Conservation (phyloP, 192 early-diverging fungal species). For the Entomortierella chlamydospora region DNA sequence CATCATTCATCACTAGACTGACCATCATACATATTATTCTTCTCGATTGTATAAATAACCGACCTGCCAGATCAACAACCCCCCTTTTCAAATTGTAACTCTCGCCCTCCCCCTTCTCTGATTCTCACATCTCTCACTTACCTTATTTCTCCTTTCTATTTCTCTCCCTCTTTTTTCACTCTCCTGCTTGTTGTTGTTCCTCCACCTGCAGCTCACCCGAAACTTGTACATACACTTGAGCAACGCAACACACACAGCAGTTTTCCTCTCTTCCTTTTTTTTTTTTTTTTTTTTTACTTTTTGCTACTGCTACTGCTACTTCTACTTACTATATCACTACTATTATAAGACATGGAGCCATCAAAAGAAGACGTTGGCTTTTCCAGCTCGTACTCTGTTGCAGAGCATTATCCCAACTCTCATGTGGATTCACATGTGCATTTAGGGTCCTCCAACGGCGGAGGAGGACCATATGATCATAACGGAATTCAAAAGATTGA, state of each 20-base stretch:
- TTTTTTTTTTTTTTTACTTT: not conserved
- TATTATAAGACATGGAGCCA: not conserved
- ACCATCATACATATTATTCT: not conserved
- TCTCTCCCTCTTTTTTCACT: not conserved
- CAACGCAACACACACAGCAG: too few species aligned
- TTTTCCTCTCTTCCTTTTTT: not conserved
- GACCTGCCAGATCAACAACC: too few species aligned
- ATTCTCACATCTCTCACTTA: not conserved
- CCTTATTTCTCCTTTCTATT: not conserved
- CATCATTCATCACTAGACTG: not conserved
- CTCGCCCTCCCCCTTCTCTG: too few species aligned
- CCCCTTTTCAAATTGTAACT: too few species aligned
- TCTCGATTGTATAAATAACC: not conserved
- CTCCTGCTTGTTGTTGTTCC: not conserved
- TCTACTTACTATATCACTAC: not conserved
- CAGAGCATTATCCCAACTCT: too few species aligned
- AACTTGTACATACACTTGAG: too few species aligned
- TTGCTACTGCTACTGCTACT: not conserved
- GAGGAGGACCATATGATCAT: too few species aligned
- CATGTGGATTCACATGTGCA: not conserved
- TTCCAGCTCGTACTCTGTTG: too few species aligned
- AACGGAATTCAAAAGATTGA: conserved; percentile 17
- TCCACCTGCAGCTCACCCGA: not conserved
- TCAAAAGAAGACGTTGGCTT: not conserved
- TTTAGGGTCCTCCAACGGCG: not conserved